phyloP scores from a whole-genome alignment of 768 basidiomycete species.

The Neoboletus brunneissimus region DNA sequence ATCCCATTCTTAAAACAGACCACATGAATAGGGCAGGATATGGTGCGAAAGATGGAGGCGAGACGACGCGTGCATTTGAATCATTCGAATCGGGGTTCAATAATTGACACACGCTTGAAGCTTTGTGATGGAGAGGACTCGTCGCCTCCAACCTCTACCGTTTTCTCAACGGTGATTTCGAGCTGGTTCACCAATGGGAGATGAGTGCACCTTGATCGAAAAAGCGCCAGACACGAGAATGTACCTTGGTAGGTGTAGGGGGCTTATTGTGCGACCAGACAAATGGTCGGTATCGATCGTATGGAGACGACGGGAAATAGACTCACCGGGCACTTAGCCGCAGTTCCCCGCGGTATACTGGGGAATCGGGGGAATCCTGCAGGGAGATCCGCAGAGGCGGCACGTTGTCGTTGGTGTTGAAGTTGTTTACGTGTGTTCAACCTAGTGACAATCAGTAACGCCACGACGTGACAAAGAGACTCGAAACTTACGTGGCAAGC shows the following conservation, averaged over 20 bases:
- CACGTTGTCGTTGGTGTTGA: conserved; percentile 28
- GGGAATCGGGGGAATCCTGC: conserved; percentile 24
- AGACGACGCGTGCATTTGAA: not conserved
- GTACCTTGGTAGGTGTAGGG: conserved; percentile 19
- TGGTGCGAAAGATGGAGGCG: not conserved
- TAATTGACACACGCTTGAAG: conserved; percentile 6
- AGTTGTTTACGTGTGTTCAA: conserved; percentile 38
- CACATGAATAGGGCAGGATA: not conserved
- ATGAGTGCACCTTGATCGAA: not conserved
- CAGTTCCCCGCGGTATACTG: conserved; percentile 15
- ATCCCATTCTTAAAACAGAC: not conserved
- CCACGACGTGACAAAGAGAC: not conserved
- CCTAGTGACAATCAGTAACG: conserved; percentile 15
- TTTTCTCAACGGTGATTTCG: conserved; percentile 32
- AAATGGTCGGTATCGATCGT: not conserved
- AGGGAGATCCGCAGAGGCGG: conserved; percentile 30
- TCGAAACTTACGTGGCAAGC: conserved; percentile 38
- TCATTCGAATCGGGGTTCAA: conserved; percentile 9
- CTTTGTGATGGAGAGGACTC: not conserved
- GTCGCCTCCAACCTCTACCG: conserved; percentile 25
- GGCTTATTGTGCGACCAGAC: conserved; percentile 11
- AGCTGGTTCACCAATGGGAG: conserved; percentile 11
- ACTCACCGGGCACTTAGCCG: conserved; percentile 13
- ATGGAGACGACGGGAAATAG: not conserved
- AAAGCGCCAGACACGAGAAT: not conserved